phyloP scores from a whole-genome alignment of 78 protist genomes.

The Cavenderia fasciculata region DNA sequence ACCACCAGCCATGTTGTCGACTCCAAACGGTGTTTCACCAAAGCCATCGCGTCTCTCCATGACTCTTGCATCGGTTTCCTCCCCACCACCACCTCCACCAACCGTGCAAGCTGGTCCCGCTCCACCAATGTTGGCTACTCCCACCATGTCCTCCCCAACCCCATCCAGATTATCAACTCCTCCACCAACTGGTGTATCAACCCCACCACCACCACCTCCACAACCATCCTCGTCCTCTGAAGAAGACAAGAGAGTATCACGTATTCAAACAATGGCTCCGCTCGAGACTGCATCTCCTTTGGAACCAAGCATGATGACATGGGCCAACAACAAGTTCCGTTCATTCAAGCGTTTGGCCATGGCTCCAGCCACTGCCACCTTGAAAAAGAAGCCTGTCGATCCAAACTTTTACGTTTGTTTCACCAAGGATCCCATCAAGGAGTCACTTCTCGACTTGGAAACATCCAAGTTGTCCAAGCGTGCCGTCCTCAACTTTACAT shows the following conservation, averaged over 20 bases:
- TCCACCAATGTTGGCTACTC: conserved; percentile 18
- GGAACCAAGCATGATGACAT: conserved; percentile 12
- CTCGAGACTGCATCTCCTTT: not conserved
- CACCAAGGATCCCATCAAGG: conserved; percentile 68
- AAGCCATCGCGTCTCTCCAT: too few relatives aligned
- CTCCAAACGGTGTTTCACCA: too few relatives aligned
- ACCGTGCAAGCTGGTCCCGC: not conserved
- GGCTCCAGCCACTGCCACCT: not conserved
- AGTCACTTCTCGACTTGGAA: conserved; percentile 25
- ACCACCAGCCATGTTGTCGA: conserved; percentile 6
- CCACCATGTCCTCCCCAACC: too few relatives aligned
- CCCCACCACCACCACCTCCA: too few relatives aligned
- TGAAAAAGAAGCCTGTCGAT: conserved; percentile 42
- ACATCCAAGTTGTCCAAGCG: conserved; percentile 38
- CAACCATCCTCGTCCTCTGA: not conserved
- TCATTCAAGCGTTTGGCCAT: conserved; percentile 7
- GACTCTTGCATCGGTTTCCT: not conserved
- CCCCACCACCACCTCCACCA: conserved; percentile 28
- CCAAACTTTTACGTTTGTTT: conserved; percentile 18
- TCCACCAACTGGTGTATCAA: conserved; percentile 5
- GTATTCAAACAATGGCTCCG: not conserved
- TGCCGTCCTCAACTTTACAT: conserved; percentile 25
- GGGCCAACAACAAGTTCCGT: conserved; percentile 50
- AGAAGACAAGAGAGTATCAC: not conserved
- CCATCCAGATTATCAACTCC: not conserved